Evolutionary conservation across 345 rosid species (phyloP), one percentile per base, ranked within the genome.

Genomic region (Excoecaria agallocha): DNA sequence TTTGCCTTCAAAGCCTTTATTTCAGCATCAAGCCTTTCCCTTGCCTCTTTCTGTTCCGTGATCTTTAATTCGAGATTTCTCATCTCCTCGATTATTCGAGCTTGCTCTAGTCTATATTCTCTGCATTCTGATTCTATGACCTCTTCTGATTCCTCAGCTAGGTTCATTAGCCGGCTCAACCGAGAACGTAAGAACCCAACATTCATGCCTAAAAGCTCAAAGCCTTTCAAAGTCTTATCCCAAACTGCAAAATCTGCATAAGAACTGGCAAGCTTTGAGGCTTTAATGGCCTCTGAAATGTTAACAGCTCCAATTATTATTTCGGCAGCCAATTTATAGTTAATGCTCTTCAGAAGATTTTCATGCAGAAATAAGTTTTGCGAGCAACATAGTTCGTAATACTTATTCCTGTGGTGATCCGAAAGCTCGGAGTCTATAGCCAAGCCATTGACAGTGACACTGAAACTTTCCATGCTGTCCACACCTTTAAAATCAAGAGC

Each of bases 201-300:
- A 3, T 85, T 81, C 82, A 78, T 87, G 62, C 91, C 87, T 74
- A 85, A 73, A 76, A 80, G 75, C 82, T 79, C 85, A 61, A 87
- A 85, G n/a, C 86, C 87, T 71, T 85, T 82, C 72, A 87, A 74
- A 39, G 85, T 87, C 64, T 71, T 81, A 64, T 78, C 83, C 91
- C 89, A 85, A 20, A 72, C 71, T 46, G 65, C 70, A n/a, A 78
- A 87, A 72, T 82, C 80, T 49, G 83, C 73, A 24, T 22, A 54
- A 7, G 82, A 75, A 61, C 78, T 77, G 49, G 81, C 61, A 58
- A 81, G 73, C 66, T 58, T 84, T 30, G 85, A 72, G 46, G 77
- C 25, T 81, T 79, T 79, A 49, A 87, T 81, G 59, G 83, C 86
- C 71, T 84, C 86, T 0, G 91, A 82, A 41, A 87, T 79, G 74